These are phyloP conservation scores for Lignosus rhinocerotis DNA, from an alignment of 1,284 basidiomycete species.

Conservation along the genomic window DNA sequence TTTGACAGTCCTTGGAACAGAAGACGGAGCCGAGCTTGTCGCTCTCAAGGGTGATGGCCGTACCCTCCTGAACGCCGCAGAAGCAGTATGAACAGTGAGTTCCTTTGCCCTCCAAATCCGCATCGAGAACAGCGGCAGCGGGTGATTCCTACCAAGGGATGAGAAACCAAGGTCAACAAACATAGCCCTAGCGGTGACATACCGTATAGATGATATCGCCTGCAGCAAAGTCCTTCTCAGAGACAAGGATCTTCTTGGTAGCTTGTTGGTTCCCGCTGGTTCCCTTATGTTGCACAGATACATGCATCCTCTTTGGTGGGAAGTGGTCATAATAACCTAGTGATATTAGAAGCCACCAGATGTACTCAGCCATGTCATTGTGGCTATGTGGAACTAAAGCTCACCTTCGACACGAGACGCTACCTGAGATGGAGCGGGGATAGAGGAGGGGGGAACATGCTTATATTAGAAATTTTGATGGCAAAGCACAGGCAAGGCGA, in stretches of 20 bases:
- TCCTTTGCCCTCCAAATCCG: conserved; percentile 64
- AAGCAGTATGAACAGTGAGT: conserved; percentile 75
- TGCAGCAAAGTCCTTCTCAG: conserved; percentile 63
- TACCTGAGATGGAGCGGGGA: conserved; percentile 48
- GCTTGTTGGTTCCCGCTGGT: conserved; percentile 38
- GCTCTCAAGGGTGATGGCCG: conserved; percentile 44
- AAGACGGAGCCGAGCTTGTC: conserved; percentile 62
- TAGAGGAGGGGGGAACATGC: conserved; percentile 35
- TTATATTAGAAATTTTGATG: conserved; percentile 65
- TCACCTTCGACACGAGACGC: conserved; percentile 74
- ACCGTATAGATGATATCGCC: conserved; percentile 80
- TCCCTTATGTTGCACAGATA: conserved; percentile 46
- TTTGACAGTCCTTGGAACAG: conserved; percentile 71
- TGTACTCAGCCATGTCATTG: conserved; percentile 22
- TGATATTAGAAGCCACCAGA: conserved; percentile 5
- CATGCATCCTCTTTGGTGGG: conserved; percentile 70
- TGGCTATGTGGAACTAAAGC: conserved; percentile 37
- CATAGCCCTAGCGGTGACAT: conserved; percentile 5
- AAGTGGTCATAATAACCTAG: conserved; percentile 76
- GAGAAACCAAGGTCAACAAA: background rate
- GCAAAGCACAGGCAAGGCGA: conserved; percentile 26
- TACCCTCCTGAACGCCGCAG: conserved; percentile 48
- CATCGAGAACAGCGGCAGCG: conserved; percentile 66
- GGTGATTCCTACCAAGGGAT: conserved; percentile 59
- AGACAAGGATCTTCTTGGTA: conserved; percentile 58